Conservation (phyloP, 352 stramenopile species). For the Phytophthora quininea region DNA sequence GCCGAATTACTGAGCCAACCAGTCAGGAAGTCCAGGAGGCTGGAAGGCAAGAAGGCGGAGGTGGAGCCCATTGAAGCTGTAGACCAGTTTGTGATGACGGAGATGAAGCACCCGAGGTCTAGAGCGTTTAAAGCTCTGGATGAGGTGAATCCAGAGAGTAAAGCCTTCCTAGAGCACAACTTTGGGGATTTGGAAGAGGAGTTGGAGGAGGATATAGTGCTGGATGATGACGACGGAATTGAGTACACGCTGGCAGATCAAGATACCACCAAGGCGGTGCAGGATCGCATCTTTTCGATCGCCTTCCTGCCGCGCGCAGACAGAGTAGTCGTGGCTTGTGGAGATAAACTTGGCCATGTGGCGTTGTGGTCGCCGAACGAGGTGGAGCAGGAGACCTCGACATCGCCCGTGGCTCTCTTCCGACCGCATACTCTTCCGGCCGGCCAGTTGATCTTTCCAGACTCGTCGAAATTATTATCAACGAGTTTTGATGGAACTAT, state of each 20-base stretch:
- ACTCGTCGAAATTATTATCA: constrained; percentile 62
- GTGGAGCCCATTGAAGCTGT: constrained; percentile 2
- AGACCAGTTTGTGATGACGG: neutral
- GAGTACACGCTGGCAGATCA: constrained; percentile 46
- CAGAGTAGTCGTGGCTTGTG: constrained; percentile 58
- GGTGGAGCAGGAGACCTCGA: neutral
- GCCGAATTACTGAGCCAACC: constrained; percentile 16
- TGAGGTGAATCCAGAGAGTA: constrained; percentile 14
- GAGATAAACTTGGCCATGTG: constrained; percentile 75
- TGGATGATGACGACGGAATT: constrained; percentile 19
- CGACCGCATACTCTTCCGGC: constrained; percentile 54
- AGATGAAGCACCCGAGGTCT: neutral
- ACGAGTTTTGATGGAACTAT: constrained; percentile 66
- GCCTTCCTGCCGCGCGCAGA: constrained; percentile 68
- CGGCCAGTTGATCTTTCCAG: constrained; percentile 61
- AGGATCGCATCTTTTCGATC: constrained; percentile 62
- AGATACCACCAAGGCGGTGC: constrained; percentile 63
- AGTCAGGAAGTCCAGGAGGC: constrained; percentile 52
- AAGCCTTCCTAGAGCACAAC: constrained; percentile 37
- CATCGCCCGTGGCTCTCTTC: constrained; percentile 34
- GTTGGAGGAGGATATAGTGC: constrained; percentile 16
- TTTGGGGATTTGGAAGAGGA: constrained; percentile 15
- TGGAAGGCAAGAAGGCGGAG: constrained; percentile 45
- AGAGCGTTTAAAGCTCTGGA: constrained; percentile 14
- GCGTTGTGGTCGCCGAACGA: constrained; percentile 17